Base-by-base conservation (phyloP, 179 eudicot genomes). In the Beta lomatogona region DNA sequence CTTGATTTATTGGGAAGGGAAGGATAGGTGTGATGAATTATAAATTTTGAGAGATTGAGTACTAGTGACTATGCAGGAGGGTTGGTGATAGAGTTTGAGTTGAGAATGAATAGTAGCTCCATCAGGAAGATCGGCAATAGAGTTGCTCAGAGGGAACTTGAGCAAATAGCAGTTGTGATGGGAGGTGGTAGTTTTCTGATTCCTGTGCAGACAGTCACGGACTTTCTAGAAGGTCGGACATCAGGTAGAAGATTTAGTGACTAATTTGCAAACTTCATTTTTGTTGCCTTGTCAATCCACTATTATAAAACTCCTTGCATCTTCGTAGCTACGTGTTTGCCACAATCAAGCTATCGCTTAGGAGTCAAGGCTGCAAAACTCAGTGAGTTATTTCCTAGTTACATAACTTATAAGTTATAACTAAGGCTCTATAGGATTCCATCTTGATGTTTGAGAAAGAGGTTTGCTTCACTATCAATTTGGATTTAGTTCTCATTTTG, bases 301-400 rank as follows among this genome's bases (percentile, higher is more conserved):
- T 63, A 57, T 54, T 50, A 59, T 81, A 36, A 81, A 66, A 69
- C n/a, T 9, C 22, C 58, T 68, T 63, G 53, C 75, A 81, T 81
- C 73, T 80, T 54, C 91, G 2, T 36, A 96, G 99, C 46, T 50
- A 76, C 89, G 74, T 78, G 90, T 65, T 48, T 92, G 79, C 99
- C 98, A 36, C 31, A 93, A 70, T 96, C 99, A 70, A 96, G 99
- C 86, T 96, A 96, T 73, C 93, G 98, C 10, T 82, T 96, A 80
- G 99, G 99, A 83, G 96, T 94, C 45, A 91, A 86, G 85, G 91
- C 94, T 67, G 90, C 98, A 69, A 86, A 79, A 83, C 98, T 96
- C 72, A 94, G 91, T 77, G 94, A 96, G 78, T 81, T 94, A 77
- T 93, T 92, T 71, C 94, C 96, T 19, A 48, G 71, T 77, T 88